phyloP scores from a whole-genome alignment of 2,329 filamentous ascomycete genomes.

The Aureobasidium zeae region DNA sequence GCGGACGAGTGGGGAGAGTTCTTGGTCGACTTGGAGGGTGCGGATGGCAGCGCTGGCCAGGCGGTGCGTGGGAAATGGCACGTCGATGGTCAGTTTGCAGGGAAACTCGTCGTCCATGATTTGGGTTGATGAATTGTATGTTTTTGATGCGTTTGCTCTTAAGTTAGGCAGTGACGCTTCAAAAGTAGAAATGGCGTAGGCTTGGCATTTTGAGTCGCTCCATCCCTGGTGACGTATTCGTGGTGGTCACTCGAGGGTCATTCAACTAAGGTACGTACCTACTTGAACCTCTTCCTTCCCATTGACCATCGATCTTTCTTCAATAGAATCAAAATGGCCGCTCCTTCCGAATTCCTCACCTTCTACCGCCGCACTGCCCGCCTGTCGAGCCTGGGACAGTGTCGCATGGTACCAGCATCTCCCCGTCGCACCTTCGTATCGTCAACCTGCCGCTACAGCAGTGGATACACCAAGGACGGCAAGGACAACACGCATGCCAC shows the following conservation, averaged over 20 bases:
- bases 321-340: constrained; percentile 20
- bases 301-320: not conserved
- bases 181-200: no score
- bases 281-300: not conserved
- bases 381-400: constrained; percentile 13
- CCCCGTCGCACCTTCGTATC: constrained; percentile 10
- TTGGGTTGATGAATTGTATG: not conserved
- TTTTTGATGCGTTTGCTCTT: no score
- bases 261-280: not conserved
- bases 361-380: constrained; percentile 29
- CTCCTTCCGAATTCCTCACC: constrained; percentile 32
- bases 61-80: constrained; percentile 72
- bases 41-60: constrained; percentile 67
- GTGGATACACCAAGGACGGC: constrained; percentile 10
- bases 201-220: no score
- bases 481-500: constrained; percentile 25
- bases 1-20: constrained; percentile 75
- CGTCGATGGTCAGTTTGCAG: constrained; percentile 49
- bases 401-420: constrained; percentile 7
- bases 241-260: not conserved
- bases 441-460: constrained; percentile 11
- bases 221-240: not conserved
- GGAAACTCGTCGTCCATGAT: constrained; percentile 27
- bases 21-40: constrained; percentile 74
- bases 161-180: not conserved